Base-by-base conservation (phyloP, 1,139 yeast genomes). In the Arxiozyma heterogenica region DNA sequence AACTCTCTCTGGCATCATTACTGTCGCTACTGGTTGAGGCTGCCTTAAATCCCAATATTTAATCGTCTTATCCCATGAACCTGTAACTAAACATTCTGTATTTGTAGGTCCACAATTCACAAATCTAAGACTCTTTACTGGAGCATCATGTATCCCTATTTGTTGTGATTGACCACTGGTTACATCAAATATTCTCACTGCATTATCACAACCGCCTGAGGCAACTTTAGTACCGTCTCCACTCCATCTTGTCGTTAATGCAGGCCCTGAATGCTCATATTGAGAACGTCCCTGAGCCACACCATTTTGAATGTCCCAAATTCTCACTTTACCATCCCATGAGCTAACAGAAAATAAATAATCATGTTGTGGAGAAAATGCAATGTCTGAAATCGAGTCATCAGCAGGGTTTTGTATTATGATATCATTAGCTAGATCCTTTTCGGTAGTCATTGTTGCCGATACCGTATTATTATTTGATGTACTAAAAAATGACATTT, bases 31-130 rank as follows among this genome's bases (percentile, higher is more conserved):
- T 11, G 98, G 95, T 61, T 81, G 86, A 47, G 87, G 94, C 59
- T 84, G 83, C 66, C 98, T 82, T 73, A 86, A 77, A 70, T 93
- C 98, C 68, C 68, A 65, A 71, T 93, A 94, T 67, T 82, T 83
- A 59, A 94, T 73, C 0, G 98, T 90, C 71, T 90, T 90, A 71
- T 94, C 98, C 98, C 98, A 93, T 7, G 97, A 88, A 17, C 96
- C 96, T 48, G 93, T 82, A 1, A 91, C 98, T 30, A 93, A 82
- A 57, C 88, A 88, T 47, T 86, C 96, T 0, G 89, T 80, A 64
- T 84, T 85, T 38, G 83, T 75, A 11, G 93, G 90, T 0, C 95
- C 95, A 67, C 93, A 86, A 58, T 84, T 85, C 12, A 89, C 95
- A 57, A 80, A 83, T 56, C 95, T 75, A 38, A 93, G 87, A 25